Evolutionary conservation across 768 basidiomycete genomes (phyloP).

Genomic region (Pholiota molesta): DNA sequence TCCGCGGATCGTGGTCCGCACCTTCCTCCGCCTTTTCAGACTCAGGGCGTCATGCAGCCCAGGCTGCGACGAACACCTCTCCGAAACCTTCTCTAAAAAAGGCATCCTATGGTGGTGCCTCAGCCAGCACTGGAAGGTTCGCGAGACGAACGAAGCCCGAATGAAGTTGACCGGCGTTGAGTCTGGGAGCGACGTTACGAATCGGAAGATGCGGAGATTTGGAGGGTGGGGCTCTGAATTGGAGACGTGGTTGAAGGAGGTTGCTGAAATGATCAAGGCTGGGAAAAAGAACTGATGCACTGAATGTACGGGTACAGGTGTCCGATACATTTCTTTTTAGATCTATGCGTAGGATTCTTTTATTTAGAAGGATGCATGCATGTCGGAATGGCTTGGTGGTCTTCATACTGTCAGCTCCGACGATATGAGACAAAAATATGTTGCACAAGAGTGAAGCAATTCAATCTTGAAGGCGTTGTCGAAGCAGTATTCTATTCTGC

Average conservation of each 20-base stretch:
- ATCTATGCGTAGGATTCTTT: no score
- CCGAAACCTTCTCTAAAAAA: slow-evolving; percentile 43
- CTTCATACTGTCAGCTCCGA: no score
- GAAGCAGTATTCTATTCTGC: no score
- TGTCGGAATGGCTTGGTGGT: no score
- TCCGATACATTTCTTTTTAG: no score
- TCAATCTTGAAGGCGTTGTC: no score
- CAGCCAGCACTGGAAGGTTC: slow-evolving; percentile 36
- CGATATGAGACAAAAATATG: no score
- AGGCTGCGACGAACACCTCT: slow-evolving; percentile 48
- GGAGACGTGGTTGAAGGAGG: slow-evolving; percentile 40
- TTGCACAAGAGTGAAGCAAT: no score
- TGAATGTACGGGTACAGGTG: no score
- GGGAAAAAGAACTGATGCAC: no score
- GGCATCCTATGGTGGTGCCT: slow-evolving; percentile 59
- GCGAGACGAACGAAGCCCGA: slow-evolving; percentile 26
- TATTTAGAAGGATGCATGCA: no score
- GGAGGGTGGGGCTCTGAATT: slow-evolving; percentile 58
- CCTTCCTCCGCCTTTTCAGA: slow-evolving; percentile 47
- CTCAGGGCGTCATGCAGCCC: slow-evolving; percentile 43
- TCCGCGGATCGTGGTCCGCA: slow-evolving; percentile 58
- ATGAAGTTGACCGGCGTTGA: slow-evolving; percentile 37
- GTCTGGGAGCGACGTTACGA: slow-evolving; percentile 28
- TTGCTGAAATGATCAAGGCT: slow-evolving; percentile 26
- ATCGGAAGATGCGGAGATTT: slow-evolving; percentile 47